phyloP scores from a whole-genome alignment of 768 basidiomycete genomes.

The Gloeopeniophorella convolvens region DNA sequence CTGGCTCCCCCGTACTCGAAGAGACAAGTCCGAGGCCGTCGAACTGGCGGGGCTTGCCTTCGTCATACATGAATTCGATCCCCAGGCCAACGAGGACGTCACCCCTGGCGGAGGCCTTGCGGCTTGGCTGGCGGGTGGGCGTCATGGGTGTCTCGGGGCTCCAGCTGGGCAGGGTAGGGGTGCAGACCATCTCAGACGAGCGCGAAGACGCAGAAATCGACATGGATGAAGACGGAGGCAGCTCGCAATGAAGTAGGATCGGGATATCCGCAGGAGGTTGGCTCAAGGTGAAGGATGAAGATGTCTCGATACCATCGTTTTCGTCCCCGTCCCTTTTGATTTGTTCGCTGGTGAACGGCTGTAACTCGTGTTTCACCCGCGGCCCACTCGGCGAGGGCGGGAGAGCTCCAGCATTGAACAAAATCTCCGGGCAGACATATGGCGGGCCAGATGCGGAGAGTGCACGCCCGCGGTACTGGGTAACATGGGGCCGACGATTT shows the following conservation, averaged over 20 bases:
- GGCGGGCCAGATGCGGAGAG: not conserved
- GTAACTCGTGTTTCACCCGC: too few species aligned
- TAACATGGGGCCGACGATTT: not conserved
- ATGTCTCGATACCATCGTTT: slow-evolving; percentile 4
- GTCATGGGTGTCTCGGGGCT: slow-evolving; percentile 9
- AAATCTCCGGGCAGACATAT: not conserved
- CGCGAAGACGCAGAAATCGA: slow-evolving; percentile 14
- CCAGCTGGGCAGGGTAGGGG: slow-evolving; percentile 13
- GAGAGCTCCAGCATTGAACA: not conserved
- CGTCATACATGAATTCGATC: slow-evolving; percentile 14
- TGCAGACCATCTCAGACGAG: slow-evolving; percentile 17
- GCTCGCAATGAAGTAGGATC: slow-evolving; percentile 9
- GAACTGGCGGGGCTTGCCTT: slow-evolving; percentile 9
- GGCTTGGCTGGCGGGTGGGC: slow-evolving; percentile 14
- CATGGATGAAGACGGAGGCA: slow-evolving; percentile 12
- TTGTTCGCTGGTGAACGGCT: too few species aligned
- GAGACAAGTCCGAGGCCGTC: slow-evolving; percentile 18
- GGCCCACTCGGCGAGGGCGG: too few species aligned
- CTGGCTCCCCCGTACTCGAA: slow-evolving; percentile 11
- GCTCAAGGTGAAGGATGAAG: slow-evolving; percentile 11
- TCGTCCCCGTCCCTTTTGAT: too few species aligned
- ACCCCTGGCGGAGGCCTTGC: slow-evolving; percentile 1
- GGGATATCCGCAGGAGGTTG: slow-evolving; percentile 11
- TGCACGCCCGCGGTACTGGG: not conserved
- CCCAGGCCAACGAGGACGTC: slow-evolving; percentile 17